phyloP scores from a whole-genome alignment of 148 eudicot genomes.

The Diospyros kaki region DNA sequence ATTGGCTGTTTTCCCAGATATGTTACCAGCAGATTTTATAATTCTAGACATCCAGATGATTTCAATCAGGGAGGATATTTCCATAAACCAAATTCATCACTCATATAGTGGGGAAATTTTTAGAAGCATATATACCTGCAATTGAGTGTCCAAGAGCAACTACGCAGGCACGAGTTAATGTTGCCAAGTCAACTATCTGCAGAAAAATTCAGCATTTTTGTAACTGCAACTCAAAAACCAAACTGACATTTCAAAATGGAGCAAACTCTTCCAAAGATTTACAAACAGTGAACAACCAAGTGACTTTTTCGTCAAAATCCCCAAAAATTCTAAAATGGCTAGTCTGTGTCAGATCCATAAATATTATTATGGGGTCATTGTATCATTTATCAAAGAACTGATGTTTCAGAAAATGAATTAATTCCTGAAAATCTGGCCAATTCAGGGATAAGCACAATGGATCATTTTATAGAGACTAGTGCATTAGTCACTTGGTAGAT shows the following conservation, averaged over 20 bases:
- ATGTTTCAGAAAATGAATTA: background rate
- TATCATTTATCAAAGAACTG: background rate
- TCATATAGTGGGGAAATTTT: background rate
- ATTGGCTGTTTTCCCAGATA: background rate
- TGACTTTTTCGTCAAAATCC: background rate
- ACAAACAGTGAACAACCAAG: background rate
- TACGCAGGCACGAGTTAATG: conserved; percentile 81
- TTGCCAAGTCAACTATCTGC: conserved; percentile 94
- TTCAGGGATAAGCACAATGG: too few species aligned
- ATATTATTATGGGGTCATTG: too few species aligned
- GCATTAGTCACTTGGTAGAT: background rate
- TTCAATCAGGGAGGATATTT: background rate
- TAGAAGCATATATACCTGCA: conserved; percentile 55
- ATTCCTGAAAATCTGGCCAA: too few species aligned
- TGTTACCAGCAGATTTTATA: background rate
- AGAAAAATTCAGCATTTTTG: conserved; percentile 10
- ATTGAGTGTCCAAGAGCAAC: conserved; percentile 93
- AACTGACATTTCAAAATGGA: background rate
- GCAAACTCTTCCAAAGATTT: background rate
- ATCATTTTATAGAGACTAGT: too few species aligned
- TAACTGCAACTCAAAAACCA: conserved; percentile 9
- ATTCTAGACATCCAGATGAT: background rate
- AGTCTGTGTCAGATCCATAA: too few species aligned
- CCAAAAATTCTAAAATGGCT: background rate
- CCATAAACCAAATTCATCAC: background rate